Conservation (phyloP, 2,329 filamentous ascomycete genomes). For the Scedosporium dehoogii region DNA sequence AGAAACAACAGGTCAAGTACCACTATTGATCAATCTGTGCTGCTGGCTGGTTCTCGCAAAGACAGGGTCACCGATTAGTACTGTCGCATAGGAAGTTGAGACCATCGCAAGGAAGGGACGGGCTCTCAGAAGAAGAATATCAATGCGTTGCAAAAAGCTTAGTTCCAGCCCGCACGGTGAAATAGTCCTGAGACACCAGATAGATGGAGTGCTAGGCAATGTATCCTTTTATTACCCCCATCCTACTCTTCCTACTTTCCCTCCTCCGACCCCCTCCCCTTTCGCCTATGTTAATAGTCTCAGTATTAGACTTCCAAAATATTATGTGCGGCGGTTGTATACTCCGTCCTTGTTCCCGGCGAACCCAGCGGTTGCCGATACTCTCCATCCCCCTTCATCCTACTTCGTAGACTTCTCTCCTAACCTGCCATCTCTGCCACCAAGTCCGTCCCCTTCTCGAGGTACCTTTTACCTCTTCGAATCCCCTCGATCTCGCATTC, state of each 20-base stretch:
- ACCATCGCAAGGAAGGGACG: not conserved
- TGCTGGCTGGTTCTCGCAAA: too few relatives aligned
- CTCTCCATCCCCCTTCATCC: not conserved
- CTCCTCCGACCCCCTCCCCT: not conserved
- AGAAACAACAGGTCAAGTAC: too few relatives aligned
- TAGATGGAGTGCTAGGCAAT: not conserved
- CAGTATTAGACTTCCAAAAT: not conserved
- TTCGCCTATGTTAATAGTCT: not conserved
- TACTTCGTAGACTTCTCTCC: not conserved
- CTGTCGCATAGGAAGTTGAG: not conserved
- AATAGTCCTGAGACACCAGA: not conserved
- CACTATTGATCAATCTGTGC: too few relatives aligned
- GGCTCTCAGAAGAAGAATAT: not conserved
- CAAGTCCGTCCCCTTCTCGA: not conserved
- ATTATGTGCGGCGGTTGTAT: not conserved
- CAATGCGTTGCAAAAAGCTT: not conserved
- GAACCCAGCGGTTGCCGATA: not conserved
- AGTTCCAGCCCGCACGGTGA: not conserved
- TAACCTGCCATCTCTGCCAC: not conserved
- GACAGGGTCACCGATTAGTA: not conserved
- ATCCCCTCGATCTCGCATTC: not conserved
- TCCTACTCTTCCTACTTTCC: not conserved
- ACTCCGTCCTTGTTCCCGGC: not conserved
- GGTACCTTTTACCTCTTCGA: not conserved
- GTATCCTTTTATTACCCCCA: not conserved